Percentiles rank a stretch among this genome's conserved stretches.
Evolutionary conservation across 768 basidiomycete species (phyloP).

Genomic region (Podaxis pistillaris): DNA sequence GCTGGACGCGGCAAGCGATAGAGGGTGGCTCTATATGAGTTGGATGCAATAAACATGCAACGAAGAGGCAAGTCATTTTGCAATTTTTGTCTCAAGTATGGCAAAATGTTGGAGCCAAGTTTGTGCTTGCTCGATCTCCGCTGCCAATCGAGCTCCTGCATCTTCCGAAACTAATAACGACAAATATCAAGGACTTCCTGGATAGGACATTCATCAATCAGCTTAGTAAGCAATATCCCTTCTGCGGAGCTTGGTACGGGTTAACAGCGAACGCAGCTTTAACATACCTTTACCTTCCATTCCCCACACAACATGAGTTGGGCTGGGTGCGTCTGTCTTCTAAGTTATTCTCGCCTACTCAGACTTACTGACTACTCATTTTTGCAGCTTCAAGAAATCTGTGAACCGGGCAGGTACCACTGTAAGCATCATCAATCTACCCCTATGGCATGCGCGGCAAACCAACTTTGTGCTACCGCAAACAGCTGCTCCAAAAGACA

Average conservation of each 20-base stretch:
- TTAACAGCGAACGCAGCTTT: background rate
- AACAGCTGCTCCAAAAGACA: slow-evolving; percentile 92
- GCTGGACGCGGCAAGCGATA: background rate
- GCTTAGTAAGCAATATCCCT: slow-evolving; percentile 8
- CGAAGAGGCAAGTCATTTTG: slow-evolving; percentile 1
- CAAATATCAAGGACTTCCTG: background rate
- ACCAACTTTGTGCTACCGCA: slow-evolving; percentile 16
- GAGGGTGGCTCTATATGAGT: background rate
- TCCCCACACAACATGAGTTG: slow-evolving; percentile 43
- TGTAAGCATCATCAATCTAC: slow-evolving; percentile 37
- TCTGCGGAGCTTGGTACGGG: background rate
- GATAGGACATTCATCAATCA: background rate
- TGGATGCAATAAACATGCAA: slow-evolving; percentile 4
- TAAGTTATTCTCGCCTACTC: background rate
- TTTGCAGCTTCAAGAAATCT: slow-evolving; percentile 84
- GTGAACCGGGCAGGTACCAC: slow-evolving; percentile 91
- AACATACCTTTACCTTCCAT: background rate
- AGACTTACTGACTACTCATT: slow-evolving; percentile 10
- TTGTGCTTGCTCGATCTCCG: slow-evolving; percentile 5
- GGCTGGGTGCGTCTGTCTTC: slow-evolving; percentile 42
- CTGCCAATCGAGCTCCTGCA: slow-evolving; percentile 2
- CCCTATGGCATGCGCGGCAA: slow-evolving; percentile 5
- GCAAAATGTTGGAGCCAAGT: background rate
- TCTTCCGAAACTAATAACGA: slow-evolving; percentile 2
- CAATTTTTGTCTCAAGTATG: background rate